A percentile compares a stretch with the other conserved stretches of the same genome.
Evolutionary conservation across 768 basidiomycete species (phyloP).

Genomic region (Trametes elegans): DNA sequence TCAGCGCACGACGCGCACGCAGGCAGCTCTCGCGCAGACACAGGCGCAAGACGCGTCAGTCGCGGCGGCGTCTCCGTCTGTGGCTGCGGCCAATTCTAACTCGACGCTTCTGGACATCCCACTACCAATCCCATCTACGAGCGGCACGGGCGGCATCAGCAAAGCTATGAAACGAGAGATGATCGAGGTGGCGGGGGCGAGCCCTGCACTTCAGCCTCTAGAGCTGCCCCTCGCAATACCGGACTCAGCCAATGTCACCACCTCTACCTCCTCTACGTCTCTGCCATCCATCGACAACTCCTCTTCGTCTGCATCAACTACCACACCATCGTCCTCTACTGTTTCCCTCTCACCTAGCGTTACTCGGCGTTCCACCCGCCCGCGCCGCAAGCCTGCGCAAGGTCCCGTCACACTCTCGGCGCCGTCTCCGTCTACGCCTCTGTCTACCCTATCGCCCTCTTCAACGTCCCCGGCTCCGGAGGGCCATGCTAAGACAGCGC

Average conservation of each 20-base stretch:
- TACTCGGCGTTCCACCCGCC: conserved; percentile 10
- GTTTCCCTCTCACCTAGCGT: background rate
- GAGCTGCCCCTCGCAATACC: background rate
- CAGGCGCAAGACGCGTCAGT: background rate
- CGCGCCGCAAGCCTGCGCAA: conserved; percentile 15
- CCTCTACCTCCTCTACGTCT: background rate
- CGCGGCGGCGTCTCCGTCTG: background rate
- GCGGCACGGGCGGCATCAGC: background rate
- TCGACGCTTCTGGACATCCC: conserved; percentile 3
- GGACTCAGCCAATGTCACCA: no score
- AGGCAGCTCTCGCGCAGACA: background rate
- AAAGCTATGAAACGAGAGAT: conserved; percentile 3
- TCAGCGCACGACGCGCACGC: conserved; percentile 11
- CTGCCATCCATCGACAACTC: no score
- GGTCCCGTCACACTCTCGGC: conserved; percentile 3
- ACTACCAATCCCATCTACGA: background rate
- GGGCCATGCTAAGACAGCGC: no score
- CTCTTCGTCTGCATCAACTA: no score
- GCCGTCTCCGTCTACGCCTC: conserved; percentile 2
- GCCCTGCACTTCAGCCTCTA: conserved; percentile 2
- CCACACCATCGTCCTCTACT: background rate
- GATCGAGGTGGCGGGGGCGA: background rate
- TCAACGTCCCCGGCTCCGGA: background rate
- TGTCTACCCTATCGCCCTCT: background rate
- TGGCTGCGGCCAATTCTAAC: no score